Evolutionary conservation across 164 flowering plant genomes (phyloP).

Genomic region (Macadamia integrifolia): DNA sequence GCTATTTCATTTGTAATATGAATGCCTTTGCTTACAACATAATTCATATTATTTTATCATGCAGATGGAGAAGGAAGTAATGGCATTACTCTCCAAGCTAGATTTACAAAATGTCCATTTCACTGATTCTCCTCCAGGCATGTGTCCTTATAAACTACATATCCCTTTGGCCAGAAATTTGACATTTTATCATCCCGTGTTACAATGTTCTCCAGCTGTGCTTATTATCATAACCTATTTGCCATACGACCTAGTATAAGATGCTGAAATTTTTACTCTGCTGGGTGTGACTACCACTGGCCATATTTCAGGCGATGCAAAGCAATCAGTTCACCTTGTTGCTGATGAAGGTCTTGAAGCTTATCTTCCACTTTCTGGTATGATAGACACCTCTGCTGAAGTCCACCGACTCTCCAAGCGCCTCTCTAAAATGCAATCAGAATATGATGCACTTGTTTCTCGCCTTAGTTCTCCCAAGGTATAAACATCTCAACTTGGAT

Average conservation of each 20-base stretch:
- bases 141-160: constrained; percentile 5
- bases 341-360: constrained; percentile 94
- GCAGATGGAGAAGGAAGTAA: constrained; percentile 82
- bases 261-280: constrained; percentile 6
- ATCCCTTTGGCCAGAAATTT: background rate
- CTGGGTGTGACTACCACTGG: constrained; percentile 5
- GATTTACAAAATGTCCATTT: constrained; percentile 61
- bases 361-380: constrained; percentile 88
- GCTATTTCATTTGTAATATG: background rate
- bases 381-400: constrained; percentile 91
- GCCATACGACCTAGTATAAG: background rate
- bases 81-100: constrained; percentile 76
- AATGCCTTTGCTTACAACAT: background rate
- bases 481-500: constrained; percentile 4
- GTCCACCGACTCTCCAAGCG: constrained; percentile 79
- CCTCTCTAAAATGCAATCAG: constrained; percentile 74
- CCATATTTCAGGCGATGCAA: constrained; percentile 59
- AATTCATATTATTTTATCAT: constrained; percentile 13
- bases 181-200: background rate
- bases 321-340: constrained; percentile 81
- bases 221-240: background rate
- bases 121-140: constrained; percentile 66
- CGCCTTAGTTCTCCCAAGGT: constrained; percentile 76
- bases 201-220: background rate
- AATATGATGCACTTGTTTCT: constrained; percentile 65